A percentile compares a stretch with the other conserved stretches of the same genome.
Evolutionary conservation across 2,329 filamentous ascomycete species (phyloP).

Genomic region (Aspergillus texensis): DNA sequence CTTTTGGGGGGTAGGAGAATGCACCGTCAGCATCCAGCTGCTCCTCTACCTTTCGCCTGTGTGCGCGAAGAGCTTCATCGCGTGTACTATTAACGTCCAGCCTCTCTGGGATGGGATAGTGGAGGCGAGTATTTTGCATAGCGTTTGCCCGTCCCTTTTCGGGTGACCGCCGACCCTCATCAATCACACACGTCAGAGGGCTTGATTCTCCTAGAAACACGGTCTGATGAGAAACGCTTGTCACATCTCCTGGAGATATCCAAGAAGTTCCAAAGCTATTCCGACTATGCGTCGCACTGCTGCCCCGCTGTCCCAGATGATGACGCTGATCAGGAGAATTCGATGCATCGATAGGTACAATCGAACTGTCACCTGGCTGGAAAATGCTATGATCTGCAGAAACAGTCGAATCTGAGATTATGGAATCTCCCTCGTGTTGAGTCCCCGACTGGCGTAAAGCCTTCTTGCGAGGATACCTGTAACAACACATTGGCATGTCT

Average conservation of each 20-base stretch:
- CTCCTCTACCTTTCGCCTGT: slow-evolving; percentile 37
- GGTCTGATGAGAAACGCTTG: slow-evolving; percentile 23
- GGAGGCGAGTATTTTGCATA: slow-evolving; percentile 39
- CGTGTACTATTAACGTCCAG: slow-evolving; percentile 17
- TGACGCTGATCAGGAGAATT: neutral
- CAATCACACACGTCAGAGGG: slow-evolving; percentile 53
- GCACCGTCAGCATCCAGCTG: slow-evolving; percentile 44
- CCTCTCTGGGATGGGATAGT: slow-evolving; percentile 39
- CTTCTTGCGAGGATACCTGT: slow-evolving; percentile 28
- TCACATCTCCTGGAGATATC: slow-evolving; percentile 2
- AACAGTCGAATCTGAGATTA: neutral
- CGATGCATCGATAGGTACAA: neutral
- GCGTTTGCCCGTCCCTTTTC: slow-evolving; percentile 33
- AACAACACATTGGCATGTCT: neutral
- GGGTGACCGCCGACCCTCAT: slow-evolving; percentile 37
- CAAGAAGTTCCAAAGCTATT: slow-evolving; percentile 2
- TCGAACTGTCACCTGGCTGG: neutral
- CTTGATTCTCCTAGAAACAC: slow-evolving; percentile 53
- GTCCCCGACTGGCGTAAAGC: neutral
- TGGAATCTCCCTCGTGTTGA: neutral
- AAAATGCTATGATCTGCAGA: neutral
- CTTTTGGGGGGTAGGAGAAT: slow-evolving; percentile 50
- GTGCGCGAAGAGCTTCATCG: slow-evolving; percentile 24
- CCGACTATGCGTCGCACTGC: neutral
- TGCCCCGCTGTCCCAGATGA: neutral